Evolutionary conservation across 2,329 filamentous ascomycete genomes (phyloP).

Genomic region (Alternaria panax): DNA sequence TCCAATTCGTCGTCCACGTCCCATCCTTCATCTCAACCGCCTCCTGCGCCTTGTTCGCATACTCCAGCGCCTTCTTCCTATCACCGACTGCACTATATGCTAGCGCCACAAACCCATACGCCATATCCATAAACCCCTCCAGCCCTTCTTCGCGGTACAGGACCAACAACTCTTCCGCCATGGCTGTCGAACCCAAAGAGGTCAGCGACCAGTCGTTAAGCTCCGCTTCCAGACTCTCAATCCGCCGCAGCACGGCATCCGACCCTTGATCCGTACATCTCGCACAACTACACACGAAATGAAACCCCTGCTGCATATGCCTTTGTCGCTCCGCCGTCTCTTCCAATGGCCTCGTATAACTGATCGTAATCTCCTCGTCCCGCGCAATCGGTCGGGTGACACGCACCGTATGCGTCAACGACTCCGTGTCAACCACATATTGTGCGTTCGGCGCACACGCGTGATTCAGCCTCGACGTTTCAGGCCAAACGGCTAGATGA

Average conservation of each 20-base stretch:
- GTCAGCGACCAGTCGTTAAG: constrained; percentile 42
- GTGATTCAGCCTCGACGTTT: constrained; percentile 53
- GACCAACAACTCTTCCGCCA: constrained; percentile 44
- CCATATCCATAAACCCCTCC: constrained; percentile 50
- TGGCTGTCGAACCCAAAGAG: constrained; percentile 18
- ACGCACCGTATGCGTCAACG: constrained; percentile 52
- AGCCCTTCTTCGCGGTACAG: constrained; percentile 50
- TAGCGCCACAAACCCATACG: constrained; percentile 52
- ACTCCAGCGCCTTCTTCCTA: constrained; percentile 34
- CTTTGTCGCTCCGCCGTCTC: constrained; percentile 37
- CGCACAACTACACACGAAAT: constrained; percentile 52
- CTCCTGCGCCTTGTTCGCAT: constrained; percentile 47
- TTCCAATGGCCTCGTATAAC: constrained; percentile 49
- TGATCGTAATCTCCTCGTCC: constrained; percentile 53
- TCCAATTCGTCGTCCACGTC: constrained; percentile 36
- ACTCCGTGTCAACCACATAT: constrained; percentile 47
- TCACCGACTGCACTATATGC: constrained; percentile 49
- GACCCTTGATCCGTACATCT: constrained; percentile 44
- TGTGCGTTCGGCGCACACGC: constrained; percentile 52
- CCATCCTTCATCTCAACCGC: constrained; percentile 51
- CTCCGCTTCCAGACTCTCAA: constrained; percentile 40
- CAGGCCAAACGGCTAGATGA: constrained; percentile 49
- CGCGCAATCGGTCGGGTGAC: constrained; percentile 43
- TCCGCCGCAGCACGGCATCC: constrained; percentile 41
- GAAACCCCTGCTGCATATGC: constrained; percentile 45